These are phyloP conservation scores for Rosa persica DNA, from an alignment of 306 rosid genomes.

Conservation along the genomic window DNA sequence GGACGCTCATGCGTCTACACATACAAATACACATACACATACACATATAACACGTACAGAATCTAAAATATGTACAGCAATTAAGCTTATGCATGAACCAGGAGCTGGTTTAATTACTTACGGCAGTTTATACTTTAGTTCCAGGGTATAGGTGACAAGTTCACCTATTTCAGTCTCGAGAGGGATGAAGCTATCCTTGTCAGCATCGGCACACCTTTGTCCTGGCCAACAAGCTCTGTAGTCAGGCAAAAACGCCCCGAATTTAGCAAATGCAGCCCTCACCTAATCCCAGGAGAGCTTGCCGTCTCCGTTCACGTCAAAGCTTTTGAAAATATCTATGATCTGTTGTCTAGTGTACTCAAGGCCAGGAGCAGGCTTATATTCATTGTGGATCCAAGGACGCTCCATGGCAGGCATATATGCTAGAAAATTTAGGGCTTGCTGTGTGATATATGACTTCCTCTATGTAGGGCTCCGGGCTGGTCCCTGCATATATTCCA, in stretches of 20 bases:
- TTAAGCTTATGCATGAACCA: not conserved
- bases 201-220: not conserved
- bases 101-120: not conserved
- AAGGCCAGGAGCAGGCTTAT: no score
- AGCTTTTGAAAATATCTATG: constrained; percentile 9
- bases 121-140: not conserved
- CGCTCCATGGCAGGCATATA: no score
- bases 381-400: no score
- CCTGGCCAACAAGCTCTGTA: constrained; percentile 17
- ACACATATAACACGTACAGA: not conserved
- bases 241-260: constrained; percentile 5
- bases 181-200: constrained; percentile 24
- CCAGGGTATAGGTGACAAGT: constrained; percentile 17
- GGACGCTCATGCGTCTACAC: not conserved
- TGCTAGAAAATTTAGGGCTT: no score
- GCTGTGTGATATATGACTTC: no score
- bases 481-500: no score
- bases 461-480: no score
- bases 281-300: constrained; percentile 24
- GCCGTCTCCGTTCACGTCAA: constrained; percentile 27
- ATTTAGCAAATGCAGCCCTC: constrained; percentile 16
- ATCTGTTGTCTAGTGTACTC: not conserved
- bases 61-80: not conserved
- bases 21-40: no score
- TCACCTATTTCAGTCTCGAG: not conserved